These are phyloP conservation scores for Torrubiella hemipterigena DNA, from an alignment of 2,329 filamentous ascomycete genomes.

Conservation along the genomic window DNA sequence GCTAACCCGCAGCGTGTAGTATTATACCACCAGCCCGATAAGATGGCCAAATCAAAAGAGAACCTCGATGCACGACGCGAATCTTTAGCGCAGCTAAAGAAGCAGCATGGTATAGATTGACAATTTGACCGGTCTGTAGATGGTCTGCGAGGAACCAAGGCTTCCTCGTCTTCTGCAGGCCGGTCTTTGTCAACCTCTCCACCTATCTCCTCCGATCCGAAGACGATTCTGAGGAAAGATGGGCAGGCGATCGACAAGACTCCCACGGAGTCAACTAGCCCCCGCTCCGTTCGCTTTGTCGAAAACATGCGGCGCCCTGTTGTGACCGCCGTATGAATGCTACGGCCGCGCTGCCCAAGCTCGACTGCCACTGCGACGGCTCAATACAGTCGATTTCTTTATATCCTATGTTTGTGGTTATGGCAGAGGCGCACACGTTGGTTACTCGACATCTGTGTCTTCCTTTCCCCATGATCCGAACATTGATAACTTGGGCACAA, in stretches of 20 bases:
- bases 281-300: conserved; percentile 28
- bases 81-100: conserved; percentile 96
- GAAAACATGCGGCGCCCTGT: conserved; percentile 25
- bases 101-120: conserved; percentile 98
- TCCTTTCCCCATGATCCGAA: no score
- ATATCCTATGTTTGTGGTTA: no score
- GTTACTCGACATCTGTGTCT: no score
- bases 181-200: conserved; percentile 41
- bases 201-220: conserved; percentile 26
- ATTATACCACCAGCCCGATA: conserved; percentile 53
- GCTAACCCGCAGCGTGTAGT: conserved; percentile 24
- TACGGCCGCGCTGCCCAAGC: no score
- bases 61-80: conserved; percentile 89
- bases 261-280: conserved; percentile 23
- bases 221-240: conserved; percentile 32
- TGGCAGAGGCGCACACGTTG: no score
- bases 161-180: conserved; percentile 42
- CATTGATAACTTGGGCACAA: no score
- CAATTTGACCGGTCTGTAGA: conserved; percentile 60
- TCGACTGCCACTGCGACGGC: no score
- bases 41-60: conserved; percentile 73
- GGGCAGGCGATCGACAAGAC: conserved; percentile 21
- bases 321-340: conserved; percentile 23
- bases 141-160: conserved; percentile 28
- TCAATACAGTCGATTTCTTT: no score